Percentiles rank a stretch among this genome's conserved stretches.
These are phyloP conservation scores for Ustilago nuda DNA, from an alignment of 1,284 basidiomycete species.

Conservation along the genomic window DNA sequence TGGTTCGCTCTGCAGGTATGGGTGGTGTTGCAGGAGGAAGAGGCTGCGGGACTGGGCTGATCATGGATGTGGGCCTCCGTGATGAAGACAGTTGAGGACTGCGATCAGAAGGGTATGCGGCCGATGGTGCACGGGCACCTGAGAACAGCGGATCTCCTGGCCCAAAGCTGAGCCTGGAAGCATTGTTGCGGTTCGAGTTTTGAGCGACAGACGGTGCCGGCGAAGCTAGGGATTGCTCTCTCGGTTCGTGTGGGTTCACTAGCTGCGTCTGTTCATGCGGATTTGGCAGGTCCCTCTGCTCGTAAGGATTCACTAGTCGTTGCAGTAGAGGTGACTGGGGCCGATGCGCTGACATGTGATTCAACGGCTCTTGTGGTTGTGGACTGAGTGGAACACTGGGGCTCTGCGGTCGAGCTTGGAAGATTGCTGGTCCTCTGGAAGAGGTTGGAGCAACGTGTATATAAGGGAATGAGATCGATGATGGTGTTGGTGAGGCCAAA, in stretches of 20 bases:
- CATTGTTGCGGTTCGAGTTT: background rate
- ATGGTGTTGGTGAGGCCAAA: background rate
- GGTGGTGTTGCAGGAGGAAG: background rate
- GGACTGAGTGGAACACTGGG: constrained; percentile 1
- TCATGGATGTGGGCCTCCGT: background rate
- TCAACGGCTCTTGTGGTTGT: background rate
- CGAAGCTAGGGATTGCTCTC: background rate
- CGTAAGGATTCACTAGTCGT: constrained; percentile 36
- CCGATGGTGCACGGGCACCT: background rate
- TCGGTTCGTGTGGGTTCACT: constrained; percentile 2
- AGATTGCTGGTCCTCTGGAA: background rate
- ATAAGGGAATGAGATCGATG: background rate
- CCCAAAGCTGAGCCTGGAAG: constrained; percentile 21
- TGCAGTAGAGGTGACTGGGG: background rate
- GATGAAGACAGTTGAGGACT: constrained; percentile 2
- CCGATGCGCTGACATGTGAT: background rate
- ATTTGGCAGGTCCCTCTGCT: constrained; percentile 8
- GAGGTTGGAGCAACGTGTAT: background rate
- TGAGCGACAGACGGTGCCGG: background rate
- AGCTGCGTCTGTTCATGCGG: background rate
- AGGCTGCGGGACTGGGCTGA: background rate
- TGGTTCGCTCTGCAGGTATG: background rate
- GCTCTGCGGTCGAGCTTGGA: background rate
- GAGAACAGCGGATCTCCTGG: constrained; percentile 38
- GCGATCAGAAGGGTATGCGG: background rate